A percentile compares a stretch with the other conserved stretches of the same genome.
Evolutionary conservation across 306 rosid genomes (phyloP).

Genomic region (Pyrus communis): DNA sequence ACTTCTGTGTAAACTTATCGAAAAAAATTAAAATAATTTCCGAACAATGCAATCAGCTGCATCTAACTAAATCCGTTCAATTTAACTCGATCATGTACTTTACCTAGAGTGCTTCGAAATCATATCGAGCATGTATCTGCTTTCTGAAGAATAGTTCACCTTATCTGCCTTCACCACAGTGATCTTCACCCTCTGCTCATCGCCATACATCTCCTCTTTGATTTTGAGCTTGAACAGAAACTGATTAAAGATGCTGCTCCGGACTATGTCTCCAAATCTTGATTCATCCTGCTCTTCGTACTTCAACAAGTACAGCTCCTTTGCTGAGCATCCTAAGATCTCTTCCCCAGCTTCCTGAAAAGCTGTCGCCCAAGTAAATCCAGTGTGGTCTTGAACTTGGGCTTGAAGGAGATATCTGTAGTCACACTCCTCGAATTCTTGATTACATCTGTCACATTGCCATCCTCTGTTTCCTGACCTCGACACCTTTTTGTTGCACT

Average conservation of each 20-base stretch:
- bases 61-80: not conserved
- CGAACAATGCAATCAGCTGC: not conserved
- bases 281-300: conserved; percentile 63
- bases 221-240: conserved; percentile 74
- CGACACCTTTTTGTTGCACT: conserved; percentile 79
- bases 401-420: conserved; percentile 97
- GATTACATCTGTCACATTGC: conserved; percentile 94
- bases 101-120: conserved; percentile 48
- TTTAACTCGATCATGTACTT: not conserved
- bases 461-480: conserved; percentile 54
- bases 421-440: conserved; percentile 86
- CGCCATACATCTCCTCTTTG: conserved; percentile 80
- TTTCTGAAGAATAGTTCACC: conserved; percentile 63
- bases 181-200: conserved; percentile 83
- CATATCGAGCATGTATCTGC: conserved; percentile 57
- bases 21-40: not conserved
- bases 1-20: conserved; percentile 6
- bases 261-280: conserved; percentile 56
- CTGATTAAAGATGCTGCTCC: conserved; percentile 54
- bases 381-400: conserved; percentile 79
- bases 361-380: conserved; percentile 94
- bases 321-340: conserved; percentile 71
- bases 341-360: conserved; percentile 95
- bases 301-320: conserved; percentile 69
- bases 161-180: conserved; percentile 81